A percentile compares a stretch with the other conserved stretches of the same genome.
Evolutionary conservation across 2,329 filamentous ascomycete genomes (phyloP).

Genomic region (Nothopassalora personata): DNA sequence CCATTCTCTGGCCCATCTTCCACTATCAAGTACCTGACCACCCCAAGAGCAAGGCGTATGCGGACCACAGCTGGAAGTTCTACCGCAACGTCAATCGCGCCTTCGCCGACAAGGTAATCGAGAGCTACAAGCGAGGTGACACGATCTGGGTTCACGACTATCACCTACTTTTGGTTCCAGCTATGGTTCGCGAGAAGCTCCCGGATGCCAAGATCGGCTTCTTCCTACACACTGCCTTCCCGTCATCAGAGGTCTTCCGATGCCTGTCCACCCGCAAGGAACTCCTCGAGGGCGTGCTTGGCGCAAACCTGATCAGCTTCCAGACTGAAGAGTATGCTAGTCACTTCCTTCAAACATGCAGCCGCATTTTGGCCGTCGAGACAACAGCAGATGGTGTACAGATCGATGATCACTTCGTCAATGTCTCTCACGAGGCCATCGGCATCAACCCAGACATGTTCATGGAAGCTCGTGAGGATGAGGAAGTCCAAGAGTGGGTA

Average conservation of each 20-base stretch:
- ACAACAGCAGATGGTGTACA: slow-evolving; percentile 83
- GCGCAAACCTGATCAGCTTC: slow-evolving; percentile 87
- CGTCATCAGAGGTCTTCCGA: slow-evolving; percentile 91
- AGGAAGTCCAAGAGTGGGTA: slow-evolving; percentile 73
- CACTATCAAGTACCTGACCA: slow-evolving; percentile 98
- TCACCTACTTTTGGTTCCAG: slow-evolving; percentile 80
- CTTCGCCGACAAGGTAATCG: slow-evolving; percentile 84
- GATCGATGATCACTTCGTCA: slow-evolving; percentile 86
- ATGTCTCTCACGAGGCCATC: slow-evolving; percentile 79
- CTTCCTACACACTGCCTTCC: slow-evolving; percentile 92
- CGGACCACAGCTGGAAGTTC: slow-evolving; percentile 80
- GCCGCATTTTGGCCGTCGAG: slow-evolving; percentile 82
- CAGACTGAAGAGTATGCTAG: slow-evolving; percentile 90
- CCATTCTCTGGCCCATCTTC: slow-evolving; percentile 95
- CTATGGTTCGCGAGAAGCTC: slow-evolving; percentile 82
- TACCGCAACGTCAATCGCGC: slow-evolving; percentile 89
- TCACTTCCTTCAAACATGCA: slow-evolving; percentile 94
- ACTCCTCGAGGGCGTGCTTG: slow-evolving; percentile 85
- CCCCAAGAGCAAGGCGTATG: slow-evolving; percentile 95
- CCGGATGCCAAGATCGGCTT: slow-evolving; percentile 94
- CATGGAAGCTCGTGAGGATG: slow-evolving; percentile 50
- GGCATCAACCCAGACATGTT: slow-evolving; percentile 83
- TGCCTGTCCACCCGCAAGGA: slow-evolving; percentile 83
- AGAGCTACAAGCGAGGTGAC: slow-evolving; percentile 89
- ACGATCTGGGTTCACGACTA: slow-evolving; percentile 96